phyloP scores from a whole-genome alignment of 2,329 filamentous ascomycete genomes.

The Paracorniculantispora psalliotae region DNA sequence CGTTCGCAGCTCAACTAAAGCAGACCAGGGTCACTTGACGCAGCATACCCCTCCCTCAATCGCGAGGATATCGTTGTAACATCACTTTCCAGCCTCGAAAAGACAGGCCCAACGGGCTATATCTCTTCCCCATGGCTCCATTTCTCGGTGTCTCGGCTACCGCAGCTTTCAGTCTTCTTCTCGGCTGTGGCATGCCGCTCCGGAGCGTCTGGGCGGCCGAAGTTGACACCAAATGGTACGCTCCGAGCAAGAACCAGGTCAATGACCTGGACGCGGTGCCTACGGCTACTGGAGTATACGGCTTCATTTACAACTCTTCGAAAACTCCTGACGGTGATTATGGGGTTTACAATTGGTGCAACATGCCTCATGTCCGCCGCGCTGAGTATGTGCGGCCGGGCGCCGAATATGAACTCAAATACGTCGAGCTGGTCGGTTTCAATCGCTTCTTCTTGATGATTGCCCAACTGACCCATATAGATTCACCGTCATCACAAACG shows the following conservation, averaged over 20 bases:
- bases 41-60: background rate
- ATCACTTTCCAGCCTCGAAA: background rate
- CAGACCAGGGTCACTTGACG: background rate
- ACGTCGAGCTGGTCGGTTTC: constrained; percentile 65
- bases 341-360: constrained; percentile 74
- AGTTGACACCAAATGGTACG: constrained; percentile 50
- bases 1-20: background rate
- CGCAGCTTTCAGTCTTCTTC: constrained; percentile 7
- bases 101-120: background rate
- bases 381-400: constrained; percentile 56
- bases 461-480: constrained; percentile 27
- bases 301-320: constrained; percentile 69
- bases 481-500: constrained; percentile 83
- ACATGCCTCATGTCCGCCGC: constrained; percentile 77
- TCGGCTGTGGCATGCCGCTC: constrained; percentile 5
- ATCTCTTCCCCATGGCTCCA: background rate
- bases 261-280: constrained; percentile 59
- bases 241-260: constrained; percentile 49
- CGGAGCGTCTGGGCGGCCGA: constrained; percentile 13
- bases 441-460: background rate
- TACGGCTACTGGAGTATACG: constrained; percentile 58
- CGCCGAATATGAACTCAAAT: constrained; percentile 58
- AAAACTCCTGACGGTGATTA: constrained; percentile 50
- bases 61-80: background rate
- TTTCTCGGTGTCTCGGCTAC: constrained; percentile 1